Percentiles rank a stretch among this genome's conserved stretches.
Evolutionary conservation across 192 early-diverging fungal genomes (phyloP).

Genomic region (Coemansia sp.): DNA sequence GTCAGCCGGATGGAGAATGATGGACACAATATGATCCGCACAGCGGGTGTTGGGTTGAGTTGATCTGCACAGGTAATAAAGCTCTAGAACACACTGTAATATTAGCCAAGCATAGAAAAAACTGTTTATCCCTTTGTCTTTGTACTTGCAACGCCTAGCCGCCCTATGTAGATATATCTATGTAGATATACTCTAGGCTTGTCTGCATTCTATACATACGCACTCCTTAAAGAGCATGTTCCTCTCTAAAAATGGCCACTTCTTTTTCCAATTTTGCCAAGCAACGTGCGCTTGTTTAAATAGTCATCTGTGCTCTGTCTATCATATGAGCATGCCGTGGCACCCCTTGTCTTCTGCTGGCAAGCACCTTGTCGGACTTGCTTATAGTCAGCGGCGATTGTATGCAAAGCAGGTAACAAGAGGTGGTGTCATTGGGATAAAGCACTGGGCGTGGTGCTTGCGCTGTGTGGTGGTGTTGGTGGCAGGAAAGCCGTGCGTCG

Average conservation of each 20-base stretch:
- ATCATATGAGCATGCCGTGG: slow-evolving; percentile 6
- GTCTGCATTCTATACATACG: neutral
- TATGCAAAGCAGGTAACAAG: neutral
- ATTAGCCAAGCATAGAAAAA: neutral
- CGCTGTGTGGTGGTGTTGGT: neutral
- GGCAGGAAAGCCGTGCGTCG: neutral
- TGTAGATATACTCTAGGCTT: neutral
- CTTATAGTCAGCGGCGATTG: neutral
- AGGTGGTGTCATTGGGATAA: neutral
- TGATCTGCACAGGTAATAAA: neutral
- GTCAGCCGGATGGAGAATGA: neutral
- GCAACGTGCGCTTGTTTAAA: neutral
- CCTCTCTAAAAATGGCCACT: neutral
- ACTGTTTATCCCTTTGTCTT: neutral
- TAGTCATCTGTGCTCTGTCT: neutral
- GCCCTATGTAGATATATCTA: neutral
- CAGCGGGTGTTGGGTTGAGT: neutral
- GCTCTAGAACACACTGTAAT: neutral
- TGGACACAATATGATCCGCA: slow-evolving; percentile 7
- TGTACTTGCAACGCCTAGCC: neutral
- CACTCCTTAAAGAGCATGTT: neutral
- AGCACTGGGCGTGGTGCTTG: neutral
- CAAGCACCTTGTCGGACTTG: neutral
- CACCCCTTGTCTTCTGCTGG: neutral
- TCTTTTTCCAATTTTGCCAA: neutral